Conservation (phyloP, 2,329 filamentous ascomycete genomes). For the Penicillium aurantiogriseum region DNA sequence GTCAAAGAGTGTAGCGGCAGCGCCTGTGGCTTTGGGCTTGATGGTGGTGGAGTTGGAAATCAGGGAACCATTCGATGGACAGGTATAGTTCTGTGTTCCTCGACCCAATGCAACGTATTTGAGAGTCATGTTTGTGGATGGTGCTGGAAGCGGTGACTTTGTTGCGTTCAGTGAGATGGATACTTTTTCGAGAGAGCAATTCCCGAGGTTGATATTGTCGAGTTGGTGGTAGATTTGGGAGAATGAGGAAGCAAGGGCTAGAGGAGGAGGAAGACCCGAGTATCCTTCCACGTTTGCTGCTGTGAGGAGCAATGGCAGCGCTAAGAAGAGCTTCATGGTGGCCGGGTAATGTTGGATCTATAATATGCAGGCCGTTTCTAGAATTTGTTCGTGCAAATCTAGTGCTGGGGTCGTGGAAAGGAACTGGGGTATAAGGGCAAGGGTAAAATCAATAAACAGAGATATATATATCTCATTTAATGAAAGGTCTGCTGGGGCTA, state of each 20-base stretch:
- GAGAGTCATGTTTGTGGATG: slow-evolving; percentile 34
- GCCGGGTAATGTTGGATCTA: not conserved
- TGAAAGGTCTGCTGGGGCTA: not conserved
- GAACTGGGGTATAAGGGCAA: not conserved
- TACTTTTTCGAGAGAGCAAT: slow-evolving; percentile 22
- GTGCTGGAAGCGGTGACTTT: slow-evolving; percentile 28
- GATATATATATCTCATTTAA: not conserved
- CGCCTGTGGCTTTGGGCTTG: slow-evolving; percentile 42
- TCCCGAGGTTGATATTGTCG: slow-evolving; percentile 19
- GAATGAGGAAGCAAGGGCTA: slow-evolving; percentile 18
- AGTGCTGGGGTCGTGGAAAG: not conserved
- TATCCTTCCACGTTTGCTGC: not conserved
- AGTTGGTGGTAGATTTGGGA: slow-evolving; percentile 23
- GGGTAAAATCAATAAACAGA: not conserved
- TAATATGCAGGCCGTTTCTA: not conserved
- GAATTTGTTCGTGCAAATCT: not conserved
- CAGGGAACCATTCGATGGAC: slow-evolving; percentile 27
- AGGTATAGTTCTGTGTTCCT: slow-evolving; percentile 54
- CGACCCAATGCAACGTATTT: slow-evolving; percentile 48
- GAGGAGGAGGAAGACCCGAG: slow-evolving; percentile 12
- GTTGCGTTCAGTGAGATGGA: slow-evolving; percentile 21
- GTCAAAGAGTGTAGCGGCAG: slow-evolving; percentile 48
- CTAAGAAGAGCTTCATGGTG: slow-evolving; percentile 7
- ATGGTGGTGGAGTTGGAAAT: slow-evolving; percentile 4
- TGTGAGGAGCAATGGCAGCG: not conserved